These are phyloP conservation scores for Ophiocordyceps camponoti-floridani DNA, from an alignment of 2,329 filamentous ascomycete species.

Conservation along the genomic window DNA sequence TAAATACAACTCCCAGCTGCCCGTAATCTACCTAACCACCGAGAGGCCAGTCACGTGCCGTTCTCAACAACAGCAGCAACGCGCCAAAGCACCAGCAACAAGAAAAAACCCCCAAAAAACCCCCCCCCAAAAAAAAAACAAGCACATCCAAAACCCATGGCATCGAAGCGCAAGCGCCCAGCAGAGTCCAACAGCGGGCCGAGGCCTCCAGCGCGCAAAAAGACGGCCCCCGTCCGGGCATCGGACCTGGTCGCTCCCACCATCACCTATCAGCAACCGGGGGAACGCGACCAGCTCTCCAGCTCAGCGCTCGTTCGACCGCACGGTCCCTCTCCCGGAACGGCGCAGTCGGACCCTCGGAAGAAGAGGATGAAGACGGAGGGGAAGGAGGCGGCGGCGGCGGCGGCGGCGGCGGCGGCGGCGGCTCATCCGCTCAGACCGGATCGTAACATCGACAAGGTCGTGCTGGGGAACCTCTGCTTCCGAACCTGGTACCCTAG, in stretches of 20 bases:
- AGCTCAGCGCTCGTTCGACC: too few relatives aligned
- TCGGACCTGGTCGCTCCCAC: background rate
- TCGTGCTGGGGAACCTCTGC: conserved; percentile 66
- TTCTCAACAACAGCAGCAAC: background rate
- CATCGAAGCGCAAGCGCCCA: conserved; percentile 19
- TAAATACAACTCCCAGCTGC: too few relatives aligned
- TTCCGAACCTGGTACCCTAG: conserved; percentile 90
- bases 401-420: background rate
- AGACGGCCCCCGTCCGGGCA: conserved; percentile 5
- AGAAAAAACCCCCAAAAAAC: background rate
- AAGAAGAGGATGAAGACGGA: background rate
- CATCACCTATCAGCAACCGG: too few relatives aligned
- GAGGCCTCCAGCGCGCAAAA: conserved; percentile 20
- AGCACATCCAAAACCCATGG: conserved; percentile 8
- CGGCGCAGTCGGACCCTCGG: too few relatives aligned
- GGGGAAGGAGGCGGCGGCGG: background rate
- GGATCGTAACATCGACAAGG: conserved; percentile 69
- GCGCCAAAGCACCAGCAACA: background rate
- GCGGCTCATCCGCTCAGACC: conserved; percentile 15
- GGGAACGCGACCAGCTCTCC: too few relatives aligned
- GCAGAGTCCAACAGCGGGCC: conserved; percentile 1
- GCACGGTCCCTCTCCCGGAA: too few relatives aligned
- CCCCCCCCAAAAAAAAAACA: too few relatives aligned
- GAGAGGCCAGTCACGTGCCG: background rate
- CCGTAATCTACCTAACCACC: too few relatives aligned